A percentile compares a stretch with the other conserved stretches of the same genome.
These are phyloP conservation scores for Linnemannia zychae DNA, from an alignment of 192 early-diverging fungal genomes.

Conservation along the genomic window DNA sequence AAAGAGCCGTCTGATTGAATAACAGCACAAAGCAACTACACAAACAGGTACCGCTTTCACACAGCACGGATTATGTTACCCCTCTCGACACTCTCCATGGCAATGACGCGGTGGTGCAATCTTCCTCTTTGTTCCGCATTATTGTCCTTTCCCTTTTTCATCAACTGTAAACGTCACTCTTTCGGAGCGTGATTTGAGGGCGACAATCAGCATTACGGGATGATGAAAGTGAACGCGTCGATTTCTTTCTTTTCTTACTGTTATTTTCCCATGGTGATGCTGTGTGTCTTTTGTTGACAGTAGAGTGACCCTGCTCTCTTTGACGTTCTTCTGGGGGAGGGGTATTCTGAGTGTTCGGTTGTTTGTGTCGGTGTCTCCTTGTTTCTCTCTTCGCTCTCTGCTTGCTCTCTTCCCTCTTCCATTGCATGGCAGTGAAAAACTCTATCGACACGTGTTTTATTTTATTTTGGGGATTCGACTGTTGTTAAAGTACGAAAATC, in stretches of 20 bases:
- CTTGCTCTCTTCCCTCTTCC: neutral
- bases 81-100: no score
- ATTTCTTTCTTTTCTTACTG: neutral
- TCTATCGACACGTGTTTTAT: conserved; percentile 31
- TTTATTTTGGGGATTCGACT: conserved; percentile 8
- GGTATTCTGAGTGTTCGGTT: neutral
- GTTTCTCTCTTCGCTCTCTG: neutral
- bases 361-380: neutral
- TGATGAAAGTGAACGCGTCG: neutral
- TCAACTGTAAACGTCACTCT: neutral
- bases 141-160: neutral
- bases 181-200: neutral
- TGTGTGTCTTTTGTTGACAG: neutral
- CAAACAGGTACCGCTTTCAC: no score
- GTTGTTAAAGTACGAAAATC: neutral
- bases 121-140: no score
- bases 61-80: no score
- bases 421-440: neutral
- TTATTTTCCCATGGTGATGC: neutral
- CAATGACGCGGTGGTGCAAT: no score
- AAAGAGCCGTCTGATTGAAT: neutral
- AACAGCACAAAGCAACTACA: neutral
- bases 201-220: neutral
- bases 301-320: neutral
- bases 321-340: neutral